These are phyloP conservation scores for Lathyrus tuberosus DNA, from an alignment of 306 rosid species.

Conservation along the genomic window DNA sequence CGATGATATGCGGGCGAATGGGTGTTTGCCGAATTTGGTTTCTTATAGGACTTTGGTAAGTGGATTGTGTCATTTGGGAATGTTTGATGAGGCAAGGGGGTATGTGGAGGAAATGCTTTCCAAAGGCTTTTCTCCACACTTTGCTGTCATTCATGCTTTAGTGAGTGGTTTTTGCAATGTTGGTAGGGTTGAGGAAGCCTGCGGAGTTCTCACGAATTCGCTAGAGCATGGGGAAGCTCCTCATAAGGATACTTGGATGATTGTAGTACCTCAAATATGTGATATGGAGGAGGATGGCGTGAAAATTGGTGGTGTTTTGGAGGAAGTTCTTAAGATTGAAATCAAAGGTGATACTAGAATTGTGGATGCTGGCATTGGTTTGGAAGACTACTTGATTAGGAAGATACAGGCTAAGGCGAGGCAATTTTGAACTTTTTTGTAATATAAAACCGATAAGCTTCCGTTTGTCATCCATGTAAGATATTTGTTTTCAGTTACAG, in stretches of 20 bases:
- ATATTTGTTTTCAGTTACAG: constrained; percentile 1
- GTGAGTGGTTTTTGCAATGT: constrained; percentile 69
- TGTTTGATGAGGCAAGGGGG: constrained; percentile 67
- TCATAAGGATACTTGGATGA: constrained; percentile 67
- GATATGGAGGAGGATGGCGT: constrained; percentile 60
- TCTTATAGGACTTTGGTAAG: constrained; percentile 69
- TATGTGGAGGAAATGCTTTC: constrained; percentile 61
- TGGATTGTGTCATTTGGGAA: constrained; percentile 69
- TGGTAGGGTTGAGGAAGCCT: constrained; percentile 78
- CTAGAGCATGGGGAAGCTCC: constrained; percentile 69
- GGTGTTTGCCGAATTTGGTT: constrained; percentile 80
- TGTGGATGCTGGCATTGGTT: constrained; percentile 64
- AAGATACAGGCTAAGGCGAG: constrained; percentile 50
- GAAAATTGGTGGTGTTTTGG: constrained; percentile 44
- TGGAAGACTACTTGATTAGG: constrained; percentile 67
- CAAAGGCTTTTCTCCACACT: constrained; percentile 75
- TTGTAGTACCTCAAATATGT: constrained; percentile 57
- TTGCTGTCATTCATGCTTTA: constrained; percentile 60
- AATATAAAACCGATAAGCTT: background rate
- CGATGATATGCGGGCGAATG: constrained; percentile 67
- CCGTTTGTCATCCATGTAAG: constrained; percentile 6
- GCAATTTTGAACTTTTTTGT: constrained; percentile 27
- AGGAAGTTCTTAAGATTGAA: constrained; percentile 57
- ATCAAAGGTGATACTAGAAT: constrained; percentile 57
- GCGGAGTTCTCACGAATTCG: constrained; percentile 53